A percentile compares a stretch with the other conserved stretches of the same genome.
phyloP scores from a whole-genome alignment of 1,139 yeast genomes.

The Zygotorulaspora mrakii region DNA sequence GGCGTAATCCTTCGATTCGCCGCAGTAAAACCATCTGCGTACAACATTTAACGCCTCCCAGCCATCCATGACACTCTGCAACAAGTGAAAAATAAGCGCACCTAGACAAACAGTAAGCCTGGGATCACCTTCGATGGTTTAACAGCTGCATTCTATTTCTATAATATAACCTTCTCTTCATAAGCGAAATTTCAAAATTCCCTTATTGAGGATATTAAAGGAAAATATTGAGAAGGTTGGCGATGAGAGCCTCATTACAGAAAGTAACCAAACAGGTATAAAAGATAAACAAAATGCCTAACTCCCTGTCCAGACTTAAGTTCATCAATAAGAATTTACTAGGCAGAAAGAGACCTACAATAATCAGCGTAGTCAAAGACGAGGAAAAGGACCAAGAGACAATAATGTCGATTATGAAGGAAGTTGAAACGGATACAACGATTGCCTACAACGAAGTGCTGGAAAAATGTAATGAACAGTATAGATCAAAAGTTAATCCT shows the following conservation, averaged over 20 bases:
- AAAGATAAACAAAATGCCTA: slow-evolving; percentile 4
- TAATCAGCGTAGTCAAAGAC: slow-evolving; percentile 21
- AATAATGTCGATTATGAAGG: slow-evolving; percentile 24
- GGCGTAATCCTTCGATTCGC: slow-evolving; percentile 1
- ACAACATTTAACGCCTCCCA: slow-evolving; percentile 6
- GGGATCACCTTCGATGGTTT: too few relatives aligned
- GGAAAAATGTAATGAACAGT: slow-evolving; percentile 37
- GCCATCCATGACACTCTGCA: slow-evolving; percentile 6
- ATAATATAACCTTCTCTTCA: not conserved
- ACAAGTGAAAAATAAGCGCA: too few relatives aligned
- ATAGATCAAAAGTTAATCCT: slow-evolving; percentile 34
- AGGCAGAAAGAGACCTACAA: slow-evolving; percentile 31
- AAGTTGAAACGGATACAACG: slow-evolving; percentile 41
- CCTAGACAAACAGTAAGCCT: too few relatives aligned
- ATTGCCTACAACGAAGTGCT: slow-evolving; percentile 45
- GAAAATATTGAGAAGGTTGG: not conserved
- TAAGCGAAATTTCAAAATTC: slow-evolving; percentile 8
- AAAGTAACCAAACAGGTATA: not conserved
- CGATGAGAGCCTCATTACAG: slow-evolving; percentile 10
- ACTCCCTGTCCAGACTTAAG: slow-evolving; percentile 10
- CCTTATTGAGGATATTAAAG: slow-evolving; percentile 5
- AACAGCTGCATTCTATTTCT: not conserved
- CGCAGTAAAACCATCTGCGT: slow-evolving; percentile 12
- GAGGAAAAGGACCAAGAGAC: slow-evolving; percentile 15
- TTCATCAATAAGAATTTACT: slow-evolving; percentile 25